Evolutionary conservation across 805 yeast species (phyloP).

Genomic region (Candida glaebosa): DNA sequence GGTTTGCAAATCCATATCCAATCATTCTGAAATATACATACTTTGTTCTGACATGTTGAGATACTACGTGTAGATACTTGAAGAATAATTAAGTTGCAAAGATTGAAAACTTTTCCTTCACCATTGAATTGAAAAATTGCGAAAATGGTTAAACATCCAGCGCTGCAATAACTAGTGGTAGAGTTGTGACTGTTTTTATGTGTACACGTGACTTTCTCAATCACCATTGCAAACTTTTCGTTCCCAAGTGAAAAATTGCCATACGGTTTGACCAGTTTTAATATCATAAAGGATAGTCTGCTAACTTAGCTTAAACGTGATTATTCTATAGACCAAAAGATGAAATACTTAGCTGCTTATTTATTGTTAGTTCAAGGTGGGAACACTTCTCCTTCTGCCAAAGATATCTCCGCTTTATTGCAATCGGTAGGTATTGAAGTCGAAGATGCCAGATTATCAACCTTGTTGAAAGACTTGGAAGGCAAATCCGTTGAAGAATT

Average conservation of each 20-base stretch:
- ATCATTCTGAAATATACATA: too few relatives aligned
- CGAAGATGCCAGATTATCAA: conserved; percentile 81
- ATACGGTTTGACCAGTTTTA: neutral
- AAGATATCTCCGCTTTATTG: conserved; percentile 83
- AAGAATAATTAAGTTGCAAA: neutral
- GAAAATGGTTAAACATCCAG: neutral
- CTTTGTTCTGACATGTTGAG: conserved; percentile 4
- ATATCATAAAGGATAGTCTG: conserved; percentile 71
- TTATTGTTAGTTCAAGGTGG: conserved; percentile 98
- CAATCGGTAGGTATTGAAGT: conserved; percentile 95
- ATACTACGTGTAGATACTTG: conserved; percentile 1
- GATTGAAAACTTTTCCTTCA: conserved; percentile 1
- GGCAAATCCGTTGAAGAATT: conserved; percentile 91
- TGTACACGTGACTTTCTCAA: neutral
- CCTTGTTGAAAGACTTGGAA: conserved; percentile 80
- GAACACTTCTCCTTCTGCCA: conserved; percentile 88
- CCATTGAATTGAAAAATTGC: neutral
- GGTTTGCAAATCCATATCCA: too few relatives aligned
- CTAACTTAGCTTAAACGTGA: conserved; percentile 69
- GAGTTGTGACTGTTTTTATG: neutral
- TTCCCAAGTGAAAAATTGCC: neutral
- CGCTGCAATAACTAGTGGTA: neutral
- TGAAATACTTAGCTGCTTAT: conserved; percentile 99
- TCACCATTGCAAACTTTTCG: neutral
- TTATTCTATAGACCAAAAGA: conserved; percentile 49